Base-by-base conservation (phyloP, 192 early-diverging fungal genomes). In the Dispira simplex region DNA sequence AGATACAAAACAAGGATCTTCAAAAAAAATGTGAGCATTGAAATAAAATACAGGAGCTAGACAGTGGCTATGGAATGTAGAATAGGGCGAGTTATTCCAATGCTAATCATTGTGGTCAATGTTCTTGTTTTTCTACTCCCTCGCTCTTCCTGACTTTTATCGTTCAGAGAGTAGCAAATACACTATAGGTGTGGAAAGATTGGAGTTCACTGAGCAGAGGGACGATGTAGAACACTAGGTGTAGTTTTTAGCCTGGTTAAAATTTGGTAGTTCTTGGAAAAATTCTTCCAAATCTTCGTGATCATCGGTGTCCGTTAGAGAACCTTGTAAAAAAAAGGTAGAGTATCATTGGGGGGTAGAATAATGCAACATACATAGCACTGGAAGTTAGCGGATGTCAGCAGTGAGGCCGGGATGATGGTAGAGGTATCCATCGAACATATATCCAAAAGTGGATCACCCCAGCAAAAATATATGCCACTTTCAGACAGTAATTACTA, bases 251-350 rank as follows among this genome's bases (percentile, higher is more conserved):
- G 49, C 23, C 23, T 56, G 54, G 23, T 25, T 56, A 13, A 56
- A 23, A 13, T 56, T 28, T 8, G 54, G 13, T 9, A 56, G 2
- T 27, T 56, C 54, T 25, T 56, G 54, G 54, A 56, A 56, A 56
- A 56, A 56, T 56, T 56, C 54, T 26, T 56, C 54, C 20, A 56
- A 26, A 25, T 56, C 54, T 56, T 56, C 54, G 54, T 28, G 21
- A 13, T 21, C 54, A 56, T 56, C 54, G 21, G 23, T 28, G 54
- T 21, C 54, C 28, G 25, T 6, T 39, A 6, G 32, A 6, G 32
- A 39, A 39, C 6, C 32, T 39, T 39, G 32, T 39, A 39, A 39
- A 39, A 4, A 39, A 39, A 39, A n/a, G n/a, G n/a, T 39, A 39
- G 1, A 39, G 6, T 39, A 39, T 39, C 6, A 39, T 1, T 39